Evolutionary conservation across 768 basidiomycete species (phyloP).

Genomic region (Kwoniella sp.): DNA sequence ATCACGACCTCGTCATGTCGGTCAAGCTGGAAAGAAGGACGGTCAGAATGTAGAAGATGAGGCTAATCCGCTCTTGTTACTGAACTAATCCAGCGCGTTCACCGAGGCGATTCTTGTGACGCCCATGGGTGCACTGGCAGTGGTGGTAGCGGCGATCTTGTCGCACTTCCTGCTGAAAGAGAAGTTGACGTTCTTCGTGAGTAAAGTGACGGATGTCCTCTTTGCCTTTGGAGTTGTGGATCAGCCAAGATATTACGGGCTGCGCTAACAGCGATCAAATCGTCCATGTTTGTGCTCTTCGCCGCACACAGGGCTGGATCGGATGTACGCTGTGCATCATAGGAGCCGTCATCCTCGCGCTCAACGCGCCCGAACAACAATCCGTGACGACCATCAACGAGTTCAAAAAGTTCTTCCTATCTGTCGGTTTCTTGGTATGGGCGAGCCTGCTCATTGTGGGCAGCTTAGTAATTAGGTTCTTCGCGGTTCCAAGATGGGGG

Average conservation of each 20-base stretch:
- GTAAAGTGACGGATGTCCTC: slow-evolving; percentile 18
- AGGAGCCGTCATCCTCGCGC: slow-evolving; percentile 80
- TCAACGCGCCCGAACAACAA: slow-evolving; percentile 65
- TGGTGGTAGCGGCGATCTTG: slow-evolving; percentile 90
- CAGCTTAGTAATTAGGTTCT: slow-evolving; percentile 38
- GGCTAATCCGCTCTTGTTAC: background rate
- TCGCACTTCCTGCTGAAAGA: slow-evolving; percentile 93
- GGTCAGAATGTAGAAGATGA: too few relatives aligned
- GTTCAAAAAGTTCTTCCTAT: slow-evolving; percentile 78
- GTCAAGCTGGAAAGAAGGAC: too few relatives aligned
- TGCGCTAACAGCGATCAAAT: too few relatives aligned
- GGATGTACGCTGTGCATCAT: slow-evolving; percentile 90
- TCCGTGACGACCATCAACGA: slow-evolving; percentile 55
- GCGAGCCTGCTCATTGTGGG: slow-evolving; percentile 60
- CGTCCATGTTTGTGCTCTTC: too few relatives aligned
- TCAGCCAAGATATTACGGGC: too few relatives aligned
- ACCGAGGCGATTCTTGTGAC: slow-evolving; percentile 93
- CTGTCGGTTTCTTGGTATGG: slow-evolving; percentile 75
- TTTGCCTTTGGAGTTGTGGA: background rate
- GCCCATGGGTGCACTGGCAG: slow-evolving; percentile 91
- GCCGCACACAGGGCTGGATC: slow-evolving; percentile 70
- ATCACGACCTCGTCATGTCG: too few relatives aligned
- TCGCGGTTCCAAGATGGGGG: slow-evolving; percentile 65
- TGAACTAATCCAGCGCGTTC: slow-evolving; percentile 86
- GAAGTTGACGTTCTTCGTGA: slow-evolving; percentile 78